phyloP scores from a whole-genome alignment of 2,329 filamentous ascomycete species.

The Fusarium gaditjirri region DNA sequence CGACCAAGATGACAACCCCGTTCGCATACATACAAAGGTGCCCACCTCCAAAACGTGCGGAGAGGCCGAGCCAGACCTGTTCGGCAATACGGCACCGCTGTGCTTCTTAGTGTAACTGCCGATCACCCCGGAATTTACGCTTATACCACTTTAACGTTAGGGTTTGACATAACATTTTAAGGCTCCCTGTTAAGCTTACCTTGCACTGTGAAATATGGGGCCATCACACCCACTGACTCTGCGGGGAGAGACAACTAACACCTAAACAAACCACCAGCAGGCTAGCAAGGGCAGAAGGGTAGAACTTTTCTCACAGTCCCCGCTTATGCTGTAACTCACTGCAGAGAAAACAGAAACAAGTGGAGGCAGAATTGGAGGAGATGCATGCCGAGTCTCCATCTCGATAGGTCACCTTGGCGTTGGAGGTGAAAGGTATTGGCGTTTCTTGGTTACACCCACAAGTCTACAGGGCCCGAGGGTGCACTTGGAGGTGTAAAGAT shows the following conservation, averaged over 20 bases:
- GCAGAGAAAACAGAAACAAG: not conserved
- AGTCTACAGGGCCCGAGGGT: not conserved
- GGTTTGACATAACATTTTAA: conserved; percentile 12
- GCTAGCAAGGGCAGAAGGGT: not conserved
- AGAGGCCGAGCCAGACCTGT: conserved; percentile 25
- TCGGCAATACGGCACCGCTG: conserved; percentile 37
- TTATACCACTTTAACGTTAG: conserved; percentile 28
- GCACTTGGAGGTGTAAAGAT: not conserved
- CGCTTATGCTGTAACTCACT: not conserved
- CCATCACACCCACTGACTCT: not conserved
- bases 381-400: not conserved
- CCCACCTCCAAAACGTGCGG: conserved; percentile 22
- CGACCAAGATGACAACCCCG: not conserved
- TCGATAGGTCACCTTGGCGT: conserved; percentile 7
- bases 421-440: conserved; percentile 1
- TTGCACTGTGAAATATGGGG: conserved; percentile 27
- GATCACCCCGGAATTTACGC: conserved; percentile 26
- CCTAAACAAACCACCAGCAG: not conserved
- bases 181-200: conserved; percentile 28
- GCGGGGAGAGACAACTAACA: not conserved
- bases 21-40: not conserved
- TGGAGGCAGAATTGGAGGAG: conserved; percentile 8
- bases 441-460: not conserved
- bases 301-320: not conserved
- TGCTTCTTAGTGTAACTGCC: conserved; percentile 14